phyloP scores from a whole-genome alignment of 495 filamentous ascomycete genomes.

The Xylaria venustula region DNA sequence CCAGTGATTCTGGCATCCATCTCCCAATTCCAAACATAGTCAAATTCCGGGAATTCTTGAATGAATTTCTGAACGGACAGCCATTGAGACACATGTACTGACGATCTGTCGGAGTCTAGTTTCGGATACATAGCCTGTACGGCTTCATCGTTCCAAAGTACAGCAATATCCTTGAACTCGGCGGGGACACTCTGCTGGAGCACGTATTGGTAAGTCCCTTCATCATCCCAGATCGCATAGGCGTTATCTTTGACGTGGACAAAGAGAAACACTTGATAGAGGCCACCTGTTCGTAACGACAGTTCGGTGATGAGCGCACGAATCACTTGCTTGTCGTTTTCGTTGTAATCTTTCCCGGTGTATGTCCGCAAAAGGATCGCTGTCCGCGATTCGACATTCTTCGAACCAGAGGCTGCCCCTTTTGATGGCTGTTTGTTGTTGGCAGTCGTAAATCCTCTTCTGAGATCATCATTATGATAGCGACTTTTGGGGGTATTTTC shows the following conservation, averaged over 20 bases:
- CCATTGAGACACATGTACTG: constrained; percentile 52
- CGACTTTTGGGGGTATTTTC: constrained; percentile 9
- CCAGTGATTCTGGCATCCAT: constrained; percentile 70
- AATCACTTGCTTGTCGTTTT: constrained; percentile 68
- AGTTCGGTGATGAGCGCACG: constrained; percentile 74
- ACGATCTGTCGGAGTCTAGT: constrained; percentile 38
- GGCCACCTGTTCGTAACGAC: constrained; percentile 67
- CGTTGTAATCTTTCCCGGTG: constrained; percentile 65
- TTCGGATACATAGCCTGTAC: constrained; percentile 59
- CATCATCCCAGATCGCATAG: constrained; percentile 54
- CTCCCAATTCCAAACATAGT: constrained; percentile 77
- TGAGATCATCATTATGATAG: constrained; percentile 9
- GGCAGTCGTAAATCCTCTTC: constrained; percentile 2
- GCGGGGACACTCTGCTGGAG: constrained; percentile 56
- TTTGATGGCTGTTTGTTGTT: constrained; percentile 13
- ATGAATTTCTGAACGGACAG: constrained; percentile 64
- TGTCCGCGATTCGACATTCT: constrained; percentile 50
- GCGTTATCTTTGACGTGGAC: constrained; percentile 66
- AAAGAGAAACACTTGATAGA: constrained; percentile 75
- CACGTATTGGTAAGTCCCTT: constrained; percentile 50
- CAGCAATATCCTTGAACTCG: constrained; percentile 65
- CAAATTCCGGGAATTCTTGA: constrained; percentile 66
- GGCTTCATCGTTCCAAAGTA: constrained; percentile 64
- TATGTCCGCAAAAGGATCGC: constrained; percentile 70
- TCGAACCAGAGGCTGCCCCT: constrained; percentile 12